Evolutionary conservation across 495 filamentous ascomycete species (phyloP).

Genomic region (Penicillium malachiteum): DNA sequence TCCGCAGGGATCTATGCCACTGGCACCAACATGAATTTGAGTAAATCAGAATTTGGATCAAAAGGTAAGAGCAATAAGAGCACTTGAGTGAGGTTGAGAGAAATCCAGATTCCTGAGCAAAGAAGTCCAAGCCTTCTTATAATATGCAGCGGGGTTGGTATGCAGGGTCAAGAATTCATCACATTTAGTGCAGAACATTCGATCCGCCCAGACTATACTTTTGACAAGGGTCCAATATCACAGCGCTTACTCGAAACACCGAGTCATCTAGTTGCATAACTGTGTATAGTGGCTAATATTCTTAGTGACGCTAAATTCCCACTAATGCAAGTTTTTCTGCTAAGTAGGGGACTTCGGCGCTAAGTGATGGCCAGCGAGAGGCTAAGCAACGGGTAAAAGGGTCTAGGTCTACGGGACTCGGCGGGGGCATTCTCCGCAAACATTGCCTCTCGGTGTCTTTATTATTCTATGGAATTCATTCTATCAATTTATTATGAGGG

Average conservation of each 20-base stretch:
- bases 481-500: too few species aligned
- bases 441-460: background rate
- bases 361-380: slow-evolving; percentile 6
- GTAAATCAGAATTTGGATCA: background rate
- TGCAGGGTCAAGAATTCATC: background rate
- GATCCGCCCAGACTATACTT: background rate
- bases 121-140: background rate
- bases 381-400: background rate
- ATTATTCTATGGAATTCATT: too few species aligned
- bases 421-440: background rate
- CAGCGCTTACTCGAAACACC: slow-evolving; percentile 11
- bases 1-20: too few species aligned
- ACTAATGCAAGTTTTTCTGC: background rate
- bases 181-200: background rate
- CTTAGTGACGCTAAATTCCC: background rate
- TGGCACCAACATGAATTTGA: background rate
- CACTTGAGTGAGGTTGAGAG: background rate
- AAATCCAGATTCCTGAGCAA: background rate
- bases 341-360: background rate
- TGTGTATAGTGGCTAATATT: background rate
- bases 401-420: background rate
- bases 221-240: background rate
- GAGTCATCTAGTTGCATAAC: slow-evolving; percentile 2
- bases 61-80: background rate
- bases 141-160: slow-evolving; percentile 8